phyloP scores from a whole-genome alignment of 2,329 filamentous ascomycete species.

The Trichoderma brevicompactum region DNA sequence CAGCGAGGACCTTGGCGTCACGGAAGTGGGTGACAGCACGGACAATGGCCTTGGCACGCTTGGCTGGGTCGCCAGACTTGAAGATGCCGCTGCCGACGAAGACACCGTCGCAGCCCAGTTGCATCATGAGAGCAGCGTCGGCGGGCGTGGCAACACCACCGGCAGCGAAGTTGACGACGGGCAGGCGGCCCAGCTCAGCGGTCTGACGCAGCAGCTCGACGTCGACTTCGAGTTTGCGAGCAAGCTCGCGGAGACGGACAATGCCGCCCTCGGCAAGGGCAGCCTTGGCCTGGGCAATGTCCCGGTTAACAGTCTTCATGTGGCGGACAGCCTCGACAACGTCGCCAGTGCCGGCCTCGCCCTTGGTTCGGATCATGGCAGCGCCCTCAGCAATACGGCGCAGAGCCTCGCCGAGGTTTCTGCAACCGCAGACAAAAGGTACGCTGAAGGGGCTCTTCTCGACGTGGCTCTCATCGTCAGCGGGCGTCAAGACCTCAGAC shows the following conservation, averaged over 20 bases:
- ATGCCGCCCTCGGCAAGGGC: slow-evolving; percentile 65
- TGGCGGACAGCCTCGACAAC: slow-evolving; percentile 96
- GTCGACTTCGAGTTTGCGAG: slow-evolving; percentile 79
- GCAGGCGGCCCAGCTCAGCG: slow-evolving; percentile 82
- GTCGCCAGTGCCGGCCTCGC: slow-evolving; percentile 95
- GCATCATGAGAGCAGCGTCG: slow-evolving; percentile 97
- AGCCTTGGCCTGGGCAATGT: slow-evolving; percentile 80
- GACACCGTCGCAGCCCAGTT: slow-evolving; percentile 95
- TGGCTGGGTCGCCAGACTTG: slow-evolving; percentile 89
- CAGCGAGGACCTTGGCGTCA: slow-evolving; percentile 82
- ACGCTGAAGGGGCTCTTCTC: slow-evolving; percentile 81
- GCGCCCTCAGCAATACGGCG: slow-evolving; percentile 90
- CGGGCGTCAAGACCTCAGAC: slow-evolving; percentile 94
- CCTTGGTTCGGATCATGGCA: slow-evolving; percentile 98
- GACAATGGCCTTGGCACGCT: slow-evolving; percentile 92
- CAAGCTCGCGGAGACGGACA: slow-evolving; percentile 67
- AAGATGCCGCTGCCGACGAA: slow-evolving; percentile 98
- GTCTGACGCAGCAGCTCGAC: slow-evolving; percentile 82
- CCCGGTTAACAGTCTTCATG: slow-evolving; percentile 85
- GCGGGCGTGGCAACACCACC: slow-evolving; percentile 99
- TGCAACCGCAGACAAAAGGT: slow-evolving; percentile 95
- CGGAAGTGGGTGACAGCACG: slow-evolving; percentile 90
- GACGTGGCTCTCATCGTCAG: slow-evolving; percentile 88
- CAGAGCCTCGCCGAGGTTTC: slow-evolving; percentile 91
- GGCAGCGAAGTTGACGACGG: slow-evolving; percentile 96